Conservation (phyloP, 1,284 basidiomycete species). For the Apiotrichum akiyoshidainum region DNA sequence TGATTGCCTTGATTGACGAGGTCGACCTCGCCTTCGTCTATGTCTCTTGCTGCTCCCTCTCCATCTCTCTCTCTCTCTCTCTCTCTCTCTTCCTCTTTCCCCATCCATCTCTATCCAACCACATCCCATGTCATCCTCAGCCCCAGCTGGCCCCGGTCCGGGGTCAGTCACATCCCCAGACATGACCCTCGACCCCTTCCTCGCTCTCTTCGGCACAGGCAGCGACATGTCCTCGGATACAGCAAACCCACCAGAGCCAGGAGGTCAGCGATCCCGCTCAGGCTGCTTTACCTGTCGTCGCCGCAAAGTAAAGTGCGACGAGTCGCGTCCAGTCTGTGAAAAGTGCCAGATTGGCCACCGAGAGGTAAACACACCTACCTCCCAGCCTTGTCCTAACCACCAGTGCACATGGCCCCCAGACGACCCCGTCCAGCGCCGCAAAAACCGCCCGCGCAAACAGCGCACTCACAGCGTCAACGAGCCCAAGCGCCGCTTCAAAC, state of each 20-base stretch:
- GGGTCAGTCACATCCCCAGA: constrained; percentile 12
- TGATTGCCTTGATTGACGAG: constrained; percentile 1
- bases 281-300: constrained; percentile 42
- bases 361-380: constrained; percentile 23
- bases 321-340: constrained; percentile 35
- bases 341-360: constrained; percentile 33
- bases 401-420: constrained; percentile 37
- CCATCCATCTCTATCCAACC: neutral
- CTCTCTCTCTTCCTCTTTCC: neutral
- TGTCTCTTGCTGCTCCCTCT: neutral
- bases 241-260: constrained; percentile 9
- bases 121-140: constrained; percentile 2
- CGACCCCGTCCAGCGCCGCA: constrained; percentile 31
- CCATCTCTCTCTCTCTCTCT: neutral
- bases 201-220: constrained; percentile 18
- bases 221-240: constrained; percentile 2
- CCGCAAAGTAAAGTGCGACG: constrained; percentile 46
- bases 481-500: constrained; percentile 24
- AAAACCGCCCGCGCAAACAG: constrained; percentile 27
- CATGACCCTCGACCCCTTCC: constrained; percentile 21
- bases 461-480: constrained; percentile 20
- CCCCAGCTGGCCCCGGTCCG: neutral
- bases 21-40: neutral
- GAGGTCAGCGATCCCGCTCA: constrained; percentile 26
- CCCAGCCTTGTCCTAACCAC: neutral